These are phyloP conservation scores for Neurospora sp. DNA, from an alignment of 2,329 filamentous ascomycete species.

Conservation along the genomic window DNA sequence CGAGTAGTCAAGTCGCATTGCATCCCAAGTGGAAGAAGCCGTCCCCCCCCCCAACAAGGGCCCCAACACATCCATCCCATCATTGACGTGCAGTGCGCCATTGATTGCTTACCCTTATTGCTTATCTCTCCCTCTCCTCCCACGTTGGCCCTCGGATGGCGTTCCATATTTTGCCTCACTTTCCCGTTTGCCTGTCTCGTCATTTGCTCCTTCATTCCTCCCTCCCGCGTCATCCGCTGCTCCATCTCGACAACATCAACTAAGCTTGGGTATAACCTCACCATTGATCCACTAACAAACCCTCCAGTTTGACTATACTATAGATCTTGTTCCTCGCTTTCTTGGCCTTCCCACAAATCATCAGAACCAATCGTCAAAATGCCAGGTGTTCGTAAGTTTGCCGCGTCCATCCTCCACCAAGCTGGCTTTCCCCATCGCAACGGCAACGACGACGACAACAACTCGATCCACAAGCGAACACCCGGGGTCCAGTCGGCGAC, in stretches of 20 bases:
- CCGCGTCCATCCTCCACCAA: not conserved
- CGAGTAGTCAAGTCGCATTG: not conserved
- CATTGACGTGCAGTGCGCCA: not conserved
- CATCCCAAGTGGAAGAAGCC: not conserved
- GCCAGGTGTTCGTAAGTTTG: not conserved
- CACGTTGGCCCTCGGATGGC: not conserved
- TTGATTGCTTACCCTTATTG: not conserved
- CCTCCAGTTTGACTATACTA: not conserved
- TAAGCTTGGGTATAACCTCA: not conserved
- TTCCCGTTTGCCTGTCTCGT: not conserved
- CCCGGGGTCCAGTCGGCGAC: not conserved
- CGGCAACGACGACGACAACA: not conserved
- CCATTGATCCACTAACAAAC: not conserved
- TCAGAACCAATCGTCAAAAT: not conserved
- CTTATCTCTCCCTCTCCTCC: not conserved
- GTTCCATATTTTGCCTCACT: not conserved
- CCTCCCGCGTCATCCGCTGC: not conserved
- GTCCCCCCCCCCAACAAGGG: not conserved
- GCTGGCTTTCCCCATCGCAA: not conserved
- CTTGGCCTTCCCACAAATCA: not conserved
- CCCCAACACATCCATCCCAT: not conserved
- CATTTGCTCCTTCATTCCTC: not conserved
- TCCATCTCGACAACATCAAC: not conserved
- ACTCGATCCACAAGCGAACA: not conserved
- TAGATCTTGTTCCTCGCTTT: not conserved